Base-by-base conservation (phyloP, 768 basidiomycete species). In the Gyrodon lividus region DNA sequence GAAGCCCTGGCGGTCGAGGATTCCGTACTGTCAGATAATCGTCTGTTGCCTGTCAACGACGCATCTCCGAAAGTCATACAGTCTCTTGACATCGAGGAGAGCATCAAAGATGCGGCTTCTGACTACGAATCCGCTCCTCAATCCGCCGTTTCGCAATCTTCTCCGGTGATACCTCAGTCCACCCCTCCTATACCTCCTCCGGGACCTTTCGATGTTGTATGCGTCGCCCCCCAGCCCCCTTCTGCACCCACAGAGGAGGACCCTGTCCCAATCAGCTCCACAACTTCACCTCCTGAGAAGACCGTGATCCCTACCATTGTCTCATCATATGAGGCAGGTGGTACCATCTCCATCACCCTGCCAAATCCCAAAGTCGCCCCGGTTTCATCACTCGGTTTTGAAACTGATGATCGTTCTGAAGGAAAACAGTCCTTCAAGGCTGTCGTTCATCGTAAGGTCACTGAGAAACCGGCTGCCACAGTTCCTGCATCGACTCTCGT, bases 381-480 rank as follows among this genome's bases (percentile, higher is more conserved):
- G 16, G 17, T 39, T 22, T 33, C 55, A 23, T 50, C 58, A n/a
- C 55, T 61, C 14, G 46, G 42, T 26, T 35, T 28, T 17, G 37
- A 54, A 2, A 23, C 34, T 22, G 51, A 51, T 16, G 3, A 44
- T 12, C 56, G 19, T 17, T 35, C 45, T 12, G 58, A 53, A 38
- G 49, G 37, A 26, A 70, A 55, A 39, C 20, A 56, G 10, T 69
- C 72, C 4, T 84, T 84, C 66, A 74, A 69, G 43, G 80, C 83
- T 22, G 77, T 83, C 14, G 83, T 85, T 35, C 83, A 84, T 56
- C 67, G 74, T 52, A 83, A 79, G 59, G 72, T 80, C 23, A 70
- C 73, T 4, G 80, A 82, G 46, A 42, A 52, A 2, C 41, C 62
- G 17, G 48, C 59, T 24, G 17, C 61, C 9, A 48, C 50, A 6